phyloP scores from a whole-genome alignment of 345 rosid species.

The Conringia planisiliqua region DNA sequence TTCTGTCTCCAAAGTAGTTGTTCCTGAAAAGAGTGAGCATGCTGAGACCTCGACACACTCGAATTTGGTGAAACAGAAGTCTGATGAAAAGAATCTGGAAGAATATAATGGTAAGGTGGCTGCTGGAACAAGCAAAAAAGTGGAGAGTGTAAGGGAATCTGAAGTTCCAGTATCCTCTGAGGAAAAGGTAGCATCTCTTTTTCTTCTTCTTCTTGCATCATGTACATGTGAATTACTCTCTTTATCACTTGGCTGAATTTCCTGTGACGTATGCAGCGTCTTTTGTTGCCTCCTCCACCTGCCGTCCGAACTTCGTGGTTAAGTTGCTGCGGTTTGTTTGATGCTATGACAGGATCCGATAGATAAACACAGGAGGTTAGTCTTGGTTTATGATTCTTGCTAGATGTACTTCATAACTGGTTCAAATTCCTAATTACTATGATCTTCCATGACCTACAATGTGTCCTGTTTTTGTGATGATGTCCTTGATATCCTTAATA shows the following conservation, averaged over 20 bases:
- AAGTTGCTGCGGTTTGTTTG: slow-evolving; percentile 90
- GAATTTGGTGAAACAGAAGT: slow-evolving; percentile 9
- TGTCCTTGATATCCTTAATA: background rate
- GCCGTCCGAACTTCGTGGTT: slow-evolving; percentile 57
- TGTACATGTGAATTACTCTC: slow-evolving; percentile 5
- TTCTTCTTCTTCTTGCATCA: background rate
- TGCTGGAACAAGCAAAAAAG: slow-evolving; percentile 33
- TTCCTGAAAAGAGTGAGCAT: slow-evolving; percentile 29
- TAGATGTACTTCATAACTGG: background rate
- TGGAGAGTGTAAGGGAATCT: slow-evolving; percentile 29
- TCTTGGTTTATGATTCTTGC: slow-evolving; percentile 8
- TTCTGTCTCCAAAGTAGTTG: slow-evolving; percentile 35
- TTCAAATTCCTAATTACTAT: background rate
- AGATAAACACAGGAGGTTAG: slow-evolving; percentile 72
- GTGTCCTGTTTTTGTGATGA: background rate
- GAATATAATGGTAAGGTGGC: slow-evolving; percentile 13
- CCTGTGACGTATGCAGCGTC: slow-evolving; percentile 44
- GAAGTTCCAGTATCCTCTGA: slow-evolving; percentile 35
- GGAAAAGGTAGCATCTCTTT: slow-evolving; percentile 51
- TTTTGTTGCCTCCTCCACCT: slow-evolving; percentile 40
- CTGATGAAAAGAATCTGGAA: background rate
- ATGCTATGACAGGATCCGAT: slow-evolving; percentile 52
- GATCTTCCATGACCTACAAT: background rate
- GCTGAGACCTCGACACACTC: slow-evolving; percentile 33
- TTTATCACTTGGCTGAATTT: slow-evolving; percentile 13